These are phyloP conservation scores for Excoecaria cochinchinensis DNA, from an alignment of 345 rosid genomes.

Conservation along the genomic window DNA sequence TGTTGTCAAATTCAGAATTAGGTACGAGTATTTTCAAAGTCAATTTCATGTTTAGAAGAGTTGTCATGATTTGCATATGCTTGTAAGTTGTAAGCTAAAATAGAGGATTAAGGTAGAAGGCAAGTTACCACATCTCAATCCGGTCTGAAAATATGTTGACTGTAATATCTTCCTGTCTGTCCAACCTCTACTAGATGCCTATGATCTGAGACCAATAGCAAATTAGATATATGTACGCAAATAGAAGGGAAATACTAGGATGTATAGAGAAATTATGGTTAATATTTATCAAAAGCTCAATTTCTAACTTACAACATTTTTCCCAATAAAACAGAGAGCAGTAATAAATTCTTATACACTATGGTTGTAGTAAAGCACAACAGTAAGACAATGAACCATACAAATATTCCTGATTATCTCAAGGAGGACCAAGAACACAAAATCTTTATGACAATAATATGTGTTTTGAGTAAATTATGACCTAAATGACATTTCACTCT, in stretches of 20 bases:
- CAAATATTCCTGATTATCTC: constrained; percentile 18
- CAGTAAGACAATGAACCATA: constrained; percentile 5
- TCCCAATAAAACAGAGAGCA: background rate
- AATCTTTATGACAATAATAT: constrained; percentile 9
- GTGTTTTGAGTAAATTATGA: background rate
- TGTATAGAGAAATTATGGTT: background rate
- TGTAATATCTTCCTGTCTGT: background rate
- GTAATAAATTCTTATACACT: background rate
- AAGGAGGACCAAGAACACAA: background rate
- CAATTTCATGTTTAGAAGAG: background rate
- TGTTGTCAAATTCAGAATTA: constrained; percentile 2
- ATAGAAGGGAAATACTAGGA: background rate
- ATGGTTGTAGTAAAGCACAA: constrained; percentile 6
- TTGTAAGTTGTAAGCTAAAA: background rate
- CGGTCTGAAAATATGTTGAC: background rate
- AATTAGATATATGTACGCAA: background rate
- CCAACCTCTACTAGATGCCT: too few species aligned
- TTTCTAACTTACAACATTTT: constrained; percentile 2
- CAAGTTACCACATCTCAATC: background rate
- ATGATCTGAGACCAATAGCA: background rate
- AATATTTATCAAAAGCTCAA: background rate
- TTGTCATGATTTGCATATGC: background rate
- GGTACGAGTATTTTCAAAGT: background rate
- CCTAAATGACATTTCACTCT: constrained; percentile 35
- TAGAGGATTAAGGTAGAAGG: background rate